Conservation (phyloP, 257 asterid genomes). For the Verbascum thapsus region DNA sequence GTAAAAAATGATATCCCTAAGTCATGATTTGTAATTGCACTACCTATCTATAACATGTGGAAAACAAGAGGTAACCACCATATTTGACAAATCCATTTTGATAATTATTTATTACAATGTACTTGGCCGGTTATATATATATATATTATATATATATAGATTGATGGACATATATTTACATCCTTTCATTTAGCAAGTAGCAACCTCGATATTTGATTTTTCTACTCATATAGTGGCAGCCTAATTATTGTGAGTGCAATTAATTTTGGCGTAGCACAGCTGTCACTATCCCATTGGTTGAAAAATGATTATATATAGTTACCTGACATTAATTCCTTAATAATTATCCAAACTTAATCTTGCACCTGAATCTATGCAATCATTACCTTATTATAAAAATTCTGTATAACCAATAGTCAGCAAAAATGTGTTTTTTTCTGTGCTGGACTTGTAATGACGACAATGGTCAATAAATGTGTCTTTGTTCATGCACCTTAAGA, state of each 20-base stretch:
- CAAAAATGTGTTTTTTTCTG: not conserved
- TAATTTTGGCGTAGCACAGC: constrained; percentile 22
- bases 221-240: constrained; percentile 32
- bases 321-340: constrained; percentile 6
- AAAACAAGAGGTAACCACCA: constrained; percentile 22
- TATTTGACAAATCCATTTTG: not conserved
- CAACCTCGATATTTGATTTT: constrained; percentile 3
- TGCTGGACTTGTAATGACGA: constrained; percentile 9
- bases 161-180: too few relatives aligned
- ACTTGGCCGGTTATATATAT: not conserved
- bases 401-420: not conserved
- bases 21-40: too few relatives aligned
- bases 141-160: not conserved
- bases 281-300: constrained; percentile 27
- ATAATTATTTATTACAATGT: constrained; percentile 13
- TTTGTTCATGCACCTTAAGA: constrained; percentile 46
- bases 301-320: not conserved
- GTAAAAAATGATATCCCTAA: too few relatives aligned
- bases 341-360: constrained; percentile 26
- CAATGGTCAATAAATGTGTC: constrained; percentile 26
- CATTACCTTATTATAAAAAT: constrained; percentile 28
- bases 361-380: constrained; percentile 27
- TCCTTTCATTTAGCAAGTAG: not conserved
- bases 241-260: constrained; percentile 3
- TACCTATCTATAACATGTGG: constrained; percentile 13